Evolutionary conservation across 805 yeast species (phyloP), one percentile per base, ranked within the genome.

Genomic region (Starmerella cellae): DNA sequence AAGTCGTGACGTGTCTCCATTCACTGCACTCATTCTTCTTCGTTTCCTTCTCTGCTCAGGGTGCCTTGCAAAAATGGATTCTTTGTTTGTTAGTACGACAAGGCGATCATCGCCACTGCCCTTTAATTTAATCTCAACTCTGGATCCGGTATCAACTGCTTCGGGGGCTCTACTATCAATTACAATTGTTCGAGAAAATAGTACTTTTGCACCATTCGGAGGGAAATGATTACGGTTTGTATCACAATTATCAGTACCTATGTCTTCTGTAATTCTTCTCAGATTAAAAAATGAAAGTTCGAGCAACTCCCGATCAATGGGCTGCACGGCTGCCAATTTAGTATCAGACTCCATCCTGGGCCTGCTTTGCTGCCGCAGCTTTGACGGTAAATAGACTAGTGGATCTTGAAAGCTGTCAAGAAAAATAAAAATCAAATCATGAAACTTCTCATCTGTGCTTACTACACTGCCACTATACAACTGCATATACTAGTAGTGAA

Each of bases 11-110:
- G 16, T 6, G 21, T 31, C 34, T 24, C 11, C 8, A 13, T 8
- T 9, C 13, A 6, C 5, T 5, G 10, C 8, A 5, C 10, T 17
- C 16, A 22, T 3, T 14, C n/a, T 23, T 13, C 39, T 30, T 4
- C 39, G 39, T 17, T 36, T 36, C 13, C 24, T 16, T 18, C 16
- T 27, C n/a, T 9, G 6, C n/a, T 36, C 39, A 9, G 39, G 39
- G 18, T 14, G 19, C n/a, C 30, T 22, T 8, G 23, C 39, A 16
- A 23, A 11, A 13, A 27, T 6, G 11, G 32, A 11, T 13, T 36
- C 39, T 3, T 18, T 3, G 17, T 11, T 24, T 4, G 39, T 28
- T 8, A 24, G 4, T 6, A 36, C 32, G 4, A 28, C 24, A 5
- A 36, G 39, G 9, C 18, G 16, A 6, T 17, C 39, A 5, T 5